A percentile compares a stretch with the other conserved stretches of the same genome.
phyloP scores from a whole-genome alignment of 148 eudicot species.

The Chenopodium album region DNA sequence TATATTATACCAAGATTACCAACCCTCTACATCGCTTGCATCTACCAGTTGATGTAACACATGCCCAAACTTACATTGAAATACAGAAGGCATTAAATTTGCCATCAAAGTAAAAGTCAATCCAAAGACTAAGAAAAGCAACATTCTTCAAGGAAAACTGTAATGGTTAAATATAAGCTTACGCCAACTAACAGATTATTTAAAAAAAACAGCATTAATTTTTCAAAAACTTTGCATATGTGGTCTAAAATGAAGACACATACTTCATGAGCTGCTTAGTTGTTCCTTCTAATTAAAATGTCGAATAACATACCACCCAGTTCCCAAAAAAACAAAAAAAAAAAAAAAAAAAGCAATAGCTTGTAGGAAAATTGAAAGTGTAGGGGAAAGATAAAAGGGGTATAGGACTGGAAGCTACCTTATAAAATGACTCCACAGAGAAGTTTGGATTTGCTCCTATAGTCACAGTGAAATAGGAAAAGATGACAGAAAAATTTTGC shows the following conservation, averaged over 20 bases:
- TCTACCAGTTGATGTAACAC: not conserved
- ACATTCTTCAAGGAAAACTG: not conserved
- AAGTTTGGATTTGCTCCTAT: conserved; percentile 93
- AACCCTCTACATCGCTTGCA: no score
- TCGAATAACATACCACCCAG: not conserved
- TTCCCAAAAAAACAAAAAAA: no score
- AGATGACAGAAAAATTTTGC: conserved; percentile 69
- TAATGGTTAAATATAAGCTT: not conserved
- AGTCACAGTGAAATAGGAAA: conserved; percentile 94
- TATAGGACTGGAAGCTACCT: conserved; percentile 42
- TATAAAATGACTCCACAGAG: conserved; percentile 80
- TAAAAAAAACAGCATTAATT: not conserved
- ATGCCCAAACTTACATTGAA: not conserved
- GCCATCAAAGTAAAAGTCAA: not conserved
- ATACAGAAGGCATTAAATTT: no score
- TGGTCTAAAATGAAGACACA: conserved; percentile 8
- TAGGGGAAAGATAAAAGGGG: not conserved
- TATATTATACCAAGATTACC: no score
- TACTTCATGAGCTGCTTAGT: not conserved
- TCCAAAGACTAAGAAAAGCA: not conserved
- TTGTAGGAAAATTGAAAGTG: not conserved
- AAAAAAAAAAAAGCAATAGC: not conserved
- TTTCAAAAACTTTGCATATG: not conserved
- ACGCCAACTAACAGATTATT: not conserved
- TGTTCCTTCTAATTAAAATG: not conserved